Evolutionary conservation across 768 basidiomycete species (phyloP), one percentile per base, ranked within the genome.

Genomic region (Krasilnikovozyma curviuscula): DNA sequence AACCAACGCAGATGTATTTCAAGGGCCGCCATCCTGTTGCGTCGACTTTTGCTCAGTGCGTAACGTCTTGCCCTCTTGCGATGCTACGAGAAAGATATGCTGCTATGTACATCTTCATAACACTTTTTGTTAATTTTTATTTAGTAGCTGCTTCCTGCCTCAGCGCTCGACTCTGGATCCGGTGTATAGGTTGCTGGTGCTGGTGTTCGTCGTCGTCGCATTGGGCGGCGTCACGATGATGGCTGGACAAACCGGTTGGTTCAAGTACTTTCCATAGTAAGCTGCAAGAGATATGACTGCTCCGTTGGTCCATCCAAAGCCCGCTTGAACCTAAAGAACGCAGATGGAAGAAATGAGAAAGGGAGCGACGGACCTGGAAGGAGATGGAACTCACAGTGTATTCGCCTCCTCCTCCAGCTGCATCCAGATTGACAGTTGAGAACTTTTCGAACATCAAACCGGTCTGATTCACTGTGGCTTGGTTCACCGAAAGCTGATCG

Each of bases 271-370:
- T n/a, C 35, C 35, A 10, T 37, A 37, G 35, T 68, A 71, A 53
- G 72, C 73, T 18, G 81, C 76, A 19, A 80, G 67, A 78, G 79
- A 84, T 32, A 85, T 71, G 45, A 75, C 59, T 8, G 78, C 81
- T 18, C 83, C 83, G 56, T 86, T 85, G 34, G 82, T 84, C 83
- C 84, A 88, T 16, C 83, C 82, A 58, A 85, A 85, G 19, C 83
- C 82, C 13, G 75, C 78, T 71, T 73, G 32, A 23, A 57, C 10
- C 25, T 27, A 24, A 38, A 29, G 16, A 31, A 18, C 14, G 38
- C 14, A 18, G 19, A 52, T 50, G 37, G 40, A 30, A 46, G 3
- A 21, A 12, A 37, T 18, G 10, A 12, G 35, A 37, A 37, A 23
- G 23, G 10, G 10, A 37, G 23, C 7, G 35, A 12, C 18, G 10